Base-by-base conservation (phyloP, 1,284 basidiomycete genomes). In the Sporisorium exsertum region DNA sequence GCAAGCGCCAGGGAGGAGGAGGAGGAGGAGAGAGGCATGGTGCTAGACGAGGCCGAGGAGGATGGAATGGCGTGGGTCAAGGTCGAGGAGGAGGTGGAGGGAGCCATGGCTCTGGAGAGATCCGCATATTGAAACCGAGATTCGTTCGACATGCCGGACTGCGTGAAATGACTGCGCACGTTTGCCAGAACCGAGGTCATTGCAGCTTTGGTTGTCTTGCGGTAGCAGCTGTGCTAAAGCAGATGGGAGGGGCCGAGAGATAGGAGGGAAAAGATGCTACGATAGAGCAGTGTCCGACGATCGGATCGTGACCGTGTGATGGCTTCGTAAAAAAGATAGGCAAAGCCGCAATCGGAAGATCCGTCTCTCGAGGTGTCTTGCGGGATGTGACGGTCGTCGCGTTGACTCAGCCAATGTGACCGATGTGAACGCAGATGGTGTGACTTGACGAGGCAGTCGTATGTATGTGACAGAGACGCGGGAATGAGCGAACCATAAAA, bases 61-160 rank as follows among this genome's bases (percentile, higher is more conserved):
- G 49, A 18, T 32, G 62, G 40, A 33, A 51, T 18, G 13, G 56
- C 40, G 32, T 65, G 55, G n/a, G 24, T 46, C 35, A 71, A 29
- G 27, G 43, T 58, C n/a, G 55, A 66, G 5, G 58, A 45, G 8
- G 60, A 52, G 33, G 56, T 20, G 18, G 60, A 53, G 22, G 61
- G 43, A 22, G 58, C 33, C 22, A 59, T 32, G 29, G 57, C 13
- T 52, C 66, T 54, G n/a, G 72, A 37, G 32, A 59, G 62, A 42
- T 70, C 72, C 42, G 58, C 58, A 66, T 74, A 74, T 51, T 57
- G 61, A 55, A 63, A 60, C 20, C 65, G 67, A 50, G 58, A 47
- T 49, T 70, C 66, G 63, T 74, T 74, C 49, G 72, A 74, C 72
- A 74, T 74, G 67, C 66, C 60, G 47, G 59, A 33, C 54, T 66